Evolutionary conservation across 345 rosid genomes (phyloP).

Genomic region (Syzygium aqueum): DNA sequence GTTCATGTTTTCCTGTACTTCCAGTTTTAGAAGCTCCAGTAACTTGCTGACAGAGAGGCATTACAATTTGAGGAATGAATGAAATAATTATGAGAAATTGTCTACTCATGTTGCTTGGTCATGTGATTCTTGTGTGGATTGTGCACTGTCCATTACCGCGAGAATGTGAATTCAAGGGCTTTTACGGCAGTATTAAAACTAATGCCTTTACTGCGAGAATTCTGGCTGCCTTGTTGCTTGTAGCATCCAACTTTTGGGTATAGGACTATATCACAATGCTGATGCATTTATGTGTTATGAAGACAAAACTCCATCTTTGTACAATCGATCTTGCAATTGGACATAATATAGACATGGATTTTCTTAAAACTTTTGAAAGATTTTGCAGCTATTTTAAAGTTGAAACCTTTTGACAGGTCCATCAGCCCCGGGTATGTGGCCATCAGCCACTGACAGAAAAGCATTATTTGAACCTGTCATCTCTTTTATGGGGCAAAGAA

Average conservation of each 20-base stretch:
- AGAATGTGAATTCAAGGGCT: background rate
- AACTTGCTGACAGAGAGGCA: background rate
- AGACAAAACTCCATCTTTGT: background rate
- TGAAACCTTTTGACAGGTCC: background rate
- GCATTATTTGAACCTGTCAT: conserved; percentile 53
- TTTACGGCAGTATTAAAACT: background rate
- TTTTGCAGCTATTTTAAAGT: background rate
- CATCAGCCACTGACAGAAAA: conserved; percentile 31
- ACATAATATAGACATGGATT: background rate
- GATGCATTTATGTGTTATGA: background rate
- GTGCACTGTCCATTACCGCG: background rate
- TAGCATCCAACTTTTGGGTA: background rate
- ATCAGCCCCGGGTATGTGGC: conserved; percentile 63
- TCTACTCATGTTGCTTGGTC: background rate
- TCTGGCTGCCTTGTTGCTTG: background rate
- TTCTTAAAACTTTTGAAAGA: background rate
- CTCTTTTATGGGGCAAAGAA: conserved; percentile 67
- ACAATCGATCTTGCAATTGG: background rate
- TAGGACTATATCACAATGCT: background rate
- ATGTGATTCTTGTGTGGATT: background rate
- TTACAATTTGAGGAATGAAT: background rate
- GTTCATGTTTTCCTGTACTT: background rate
- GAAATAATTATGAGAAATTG: background rate
- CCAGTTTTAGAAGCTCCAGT: background rate
- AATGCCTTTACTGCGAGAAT: background rate